Base-by-base conservation (phyloP, 352 stramenopile genomes). In the Albugo candida region DNA sequence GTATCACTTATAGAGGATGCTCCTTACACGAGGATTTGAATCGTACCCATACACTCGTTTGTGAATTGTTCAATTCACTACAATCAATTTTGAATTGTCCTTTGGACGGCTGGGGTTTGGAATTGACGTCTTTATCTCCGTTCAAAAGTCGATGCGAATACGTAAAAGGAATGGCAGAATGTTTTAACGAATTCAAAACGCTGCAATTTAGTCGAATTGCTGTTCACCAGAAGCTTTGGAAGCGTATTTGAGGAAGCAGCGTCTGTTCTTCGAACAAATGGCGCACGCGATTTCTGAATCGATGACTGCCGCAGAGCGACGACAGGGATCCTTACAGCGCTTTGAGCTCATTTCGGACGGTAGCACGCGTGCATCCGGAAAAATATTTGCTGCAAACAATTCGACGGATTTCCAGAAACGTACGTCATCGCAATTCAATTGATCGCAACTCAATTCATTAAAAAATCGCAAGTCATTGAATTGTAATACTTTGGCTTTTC, bases 131-230 rank as follows among this genome's bases (percentile, higher is more conserved):
- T 70, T 60, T 20, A 67, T 85, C 38, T 66, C 69, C 53, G 73
- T 89, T 13, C 70, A 80, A n/a, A 71, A 70, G 47, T 41, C 73
- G 76, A 20, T 63, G 84, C 47, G 67, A 77, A 50, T 89, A 89
- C 45, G 76, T 89, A 24, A 89, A 75, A 39, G 65, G 69, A n/a
- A 89, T 89, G 76, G 68, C 76, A 12, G 55, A 52, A 11, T 63
- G 85, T 6, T 89, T 89, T 36, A 67, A 83, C 48, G 68, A 86
- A 53, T 86, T 83, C 54, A 89, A 89, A 48, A 80, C 64, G 36
- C 65, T 89, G 24, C 72, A 89, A 40, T 54, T 84, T 5, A 56
- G 76, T 51, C 63, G 76, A 38, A 61, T 69, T 3, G 76, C 76
- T 0, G 73, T 89, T 34, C 65, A 81, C n/a, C 73, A 89, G 42